Evolutionary conservation across 495 filamentous ascomycete genomes (phyloP), one percentile per base, ranked within the genome.

Genomic region (Viridothelium virens): DNA sequence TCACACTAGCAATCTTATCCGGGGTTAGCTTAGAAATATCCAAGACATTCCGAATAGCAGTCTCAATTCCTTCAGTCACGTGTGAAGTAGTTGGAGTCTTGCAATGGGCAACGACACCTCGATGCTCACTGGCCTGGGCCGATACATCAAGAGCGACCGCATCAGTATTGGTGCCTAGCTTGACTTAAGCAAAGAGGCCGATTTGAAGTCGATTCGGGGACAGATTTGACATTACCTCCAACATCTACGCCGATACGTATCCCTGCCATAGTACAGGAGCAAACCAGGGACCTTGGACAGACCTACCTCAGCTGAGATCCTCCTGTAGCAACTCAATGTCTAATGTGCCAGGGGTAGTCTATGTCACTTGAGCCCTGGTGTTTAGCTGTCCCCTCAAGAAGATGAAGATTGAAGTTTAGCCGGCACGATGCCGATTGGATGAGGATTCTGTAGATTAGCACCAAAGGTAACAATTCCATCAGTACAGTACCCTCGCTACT

Each of bases 71-170:
- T 33, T 73, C 71, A 34, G 81, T 83, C 1, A 84, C 81, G 66
- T 88, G 78, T 2, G 78, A 59, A 0, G 84, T 87, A 10, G 85
- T 88, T 4, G 84, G 79, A 0, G 84, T 79, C 73, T 87, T 86
- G 70, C 78, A 74, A 72, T 79, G 81, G 9, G 82, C 80, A 18
- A 82, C 67, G 46, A 86, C 80, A 44, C 79, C 81, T 59, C 77
- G 75, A 41, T 75, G 73, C 18, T 71, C 71, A 1, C 71, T 69
- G 16, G 72, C 73, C n/a, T 71, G 74, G 44, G 68, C 73, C n/a
- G 68, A 76, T 50, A 78, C 80, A 67, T 87, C 79, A 59, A 87
- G 75, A 46, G 85, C 75, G 9, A 84, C 85, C 34, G 80, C 83
- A 67, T 87, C 85, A 2, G 85, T 87, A 67, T 87, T 88, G 48